These are phyloP conservation scores for Naganishia cerealis DNA, from an alignment of 1,284 basidiomycete species.

Conservation along the genomic window DNA sequence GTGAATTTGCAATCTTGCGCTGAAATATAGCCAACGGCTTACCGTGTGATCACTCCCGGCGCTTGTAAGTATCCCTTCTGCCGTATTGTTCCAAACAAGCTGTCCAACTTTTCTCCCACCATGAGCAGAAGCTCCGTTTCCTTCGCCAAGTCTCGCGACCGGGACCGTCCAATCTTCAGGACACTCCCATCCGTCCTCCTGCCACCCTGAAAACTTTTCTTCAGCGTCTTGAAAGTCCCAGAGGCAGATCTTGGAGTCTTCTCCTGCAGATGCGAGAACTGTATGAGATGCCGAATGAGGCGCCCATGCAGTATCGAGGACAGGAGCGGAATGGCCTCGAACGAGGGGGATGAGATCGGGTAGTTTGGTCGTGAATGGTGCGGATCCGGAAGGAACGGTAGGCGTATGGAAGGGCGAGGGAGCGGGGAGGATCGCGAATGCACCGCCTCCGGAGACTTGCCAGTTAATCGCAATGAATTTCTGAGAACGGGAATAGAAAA, in stretches of 20 bases:
- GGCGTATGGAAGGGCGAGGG: constrained; percentile 68
- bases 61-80: constrained; percentile 79
- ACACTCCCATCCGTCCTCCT: constrained; percentile 69
- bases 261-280: constrained; percentile 83
- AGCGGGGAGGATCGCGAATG: constrained; percentile 86
- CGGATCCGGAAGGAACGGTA: constrained; percentile 32
- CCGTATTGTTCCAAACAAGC: constrained; percentile 90
- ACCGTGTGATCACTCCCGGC: constrained; percentile 81
- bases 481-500: constrained; percentile 52
- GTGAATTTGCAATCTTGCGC: too few relatives aligned
- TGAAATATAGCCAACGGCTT: neutral
- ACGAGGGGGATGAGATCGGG: constrained; percentile 91
- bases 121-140: constrained; percentile 52
- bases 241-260: constrained; percentile 88
- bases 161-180: constrained; percentile 32
- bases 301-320: constrained; percentile 94
- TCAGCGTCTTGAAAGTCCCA: constrained; percentile 73
- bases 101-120: constrained; percentile 80
- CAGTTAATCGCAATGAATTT: constrained; percentile 89
- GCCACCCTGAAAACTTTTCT: constrained; percentile 76
- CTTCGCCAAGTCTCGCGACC: constrained; percentile 35
- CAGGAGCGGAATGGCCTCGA: constrained; percentile 64
- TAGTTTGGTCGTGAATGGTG: constrained; percentile 68
- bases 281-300: constrained; percentile 77
- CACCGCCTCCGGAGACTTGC: constrained; percentile 92